Conservation (phyloP, 2,329 filamentous ascomycete species). For the Sclerotinia trifoliorum region DNA sequence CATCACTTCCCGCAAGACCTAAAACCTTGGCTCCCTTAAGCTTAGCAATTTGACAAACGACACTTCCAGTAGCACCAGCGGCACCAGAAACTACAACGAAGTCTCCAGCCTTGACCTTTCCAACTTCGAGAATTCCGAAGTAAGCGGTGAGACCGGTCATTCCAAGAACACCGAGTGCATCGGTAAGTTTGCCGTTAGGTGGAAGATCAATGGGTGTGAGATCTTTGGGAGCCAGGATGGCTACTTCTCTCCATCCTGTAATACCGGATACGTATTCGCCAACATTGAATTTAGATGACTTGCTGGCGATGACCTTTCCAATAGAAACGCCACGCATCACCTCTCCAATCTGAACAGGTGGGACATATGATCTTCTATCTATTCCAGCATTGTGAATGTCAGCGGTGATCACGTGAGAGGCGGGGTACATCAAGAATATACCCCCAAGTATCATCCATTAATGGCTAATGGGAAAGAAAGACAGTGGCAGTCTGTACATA, state of each 20-base stretch:
- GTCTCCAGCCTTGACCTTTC: slow-evolving; percentile 65
- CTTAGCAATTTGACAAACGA: slow-evolving; percentile 77
- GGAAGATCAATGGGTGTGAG: slow-evolving; percentile 46
- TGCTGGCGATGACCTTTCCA: slow-evolving; percentile 61
- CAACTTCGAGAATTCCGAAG: slow-evolving; percentile 70
- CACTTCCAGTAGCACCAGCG: slow-evolving; percentile 73
- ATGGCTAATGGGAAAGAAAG: slow-evolving; percentile 18
- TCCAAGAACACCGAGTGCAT: slow-evolving; percentile 62
- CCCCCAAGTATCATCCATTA: neutral
- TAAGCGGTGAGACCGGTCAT: slow-evolving; percentile 73
- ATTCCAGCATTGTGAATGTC: slow-evolving; percentile 2
- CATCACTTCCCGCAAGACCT: slow-evolving; percentile 63
- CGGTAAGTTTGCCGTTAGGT: slow-evolving; percentile 48
- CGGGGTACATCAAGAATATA: neutral
- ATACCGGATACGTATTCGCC: slow-evolving; percentile 57
- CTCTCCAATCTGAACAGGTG: slow-evolving; percentile 65
- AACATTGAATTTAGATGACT: slow-evolving; percentile 52
- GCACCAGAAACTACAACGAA: slow-evolving; percentile 76
- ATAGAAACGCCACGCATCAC: slow-evolving; percentile 65
- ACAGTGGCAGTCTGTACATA: slow-evolving; percentile 35
- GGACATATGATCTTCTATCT: slow-evolving; percentile 60
- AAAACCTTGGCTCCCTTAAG: slow-evolving; percentile 62
- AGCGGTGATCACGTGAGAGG: slow-evolving; percentile 14
- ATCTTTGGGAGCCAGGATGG: slow-evolving; percentile 54
- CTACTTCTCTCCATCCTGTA: slow-evolving; percentile 66